phyloP scores from a whole-genome alignment of 164 flowering plant genomes.

The Annona cherimola region DNA sequence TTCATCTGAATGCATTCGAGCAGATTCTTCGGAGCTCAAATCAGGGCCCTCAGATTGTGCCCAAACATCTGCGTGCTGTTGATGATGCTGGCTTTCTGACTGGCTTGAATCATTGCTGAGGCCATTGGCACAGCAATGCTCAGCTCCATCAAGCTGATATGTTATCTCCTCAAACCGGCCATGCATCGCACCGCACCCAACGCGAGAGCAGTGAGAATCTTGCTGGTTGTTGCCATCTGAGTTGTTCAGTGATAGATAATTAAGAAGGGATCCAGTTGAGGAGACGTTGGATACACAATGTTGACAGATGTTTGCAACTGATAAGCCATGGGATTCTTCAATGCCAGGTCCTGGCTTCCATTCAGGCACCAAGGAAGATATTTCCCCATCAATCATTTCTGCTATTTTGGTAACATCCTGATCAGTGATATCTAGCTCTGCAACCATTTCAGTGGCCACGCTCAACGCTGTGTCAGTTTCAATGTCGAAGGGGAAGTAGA shows the following conservation, averaged over 20 bases:
- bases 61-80: slow-evolving; percentile 35
- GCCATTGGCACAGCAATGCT: slow-evolving; percentile 34
- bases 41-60: slow-evolving; percentile 41
- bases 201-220: slow-evolving; percentile 28
- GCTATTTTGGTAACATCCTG: slow-evolving; percentile 85
- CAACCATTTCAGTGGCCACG: slow-evolving; percentile 90
- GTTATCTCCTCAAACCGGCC: slow-evolving; percentile 83
- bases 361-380: slow-evolving; percentile 64
- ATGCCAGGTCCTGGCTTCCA: slow-evolving; percentile 45
- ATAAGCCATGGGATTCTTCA: slow-evolving; percentile 30
- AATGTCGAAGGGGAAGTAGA: slow-evolving; percentile 81
- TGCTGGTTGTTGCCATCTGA: slow-evolving; percentile 28
- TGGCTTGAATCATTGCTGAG: slow-evolving; percentile 29
- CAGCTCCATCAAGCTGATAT: slow-evolving; percentile 47
- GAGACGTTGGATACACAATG: slow-evolving; percentile 45
- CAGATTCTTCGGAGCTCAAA: slow-evolving; percentile 42
- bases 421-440: slow-evolving; percentile 75
- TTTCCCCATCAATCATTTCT: slow-evolving; percentile 86
- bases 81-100: slow-evolving; percentile 21
- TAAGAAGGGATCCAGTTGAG: slow-evolving; percentile 40
- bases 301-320: slow-evolving; percentile 29
- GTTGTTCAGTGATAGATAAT: slow-evolving; percentile 32
- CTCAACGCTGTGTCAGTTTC: slow-evolving; percentile 75
- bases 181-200: slow-evolving; percentile 64
- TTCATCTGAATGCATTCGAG: slow-evolving; percentile 35